Evolutionary conservation across 75 land plant genomes (phyloP), one percentile per base, ranked within the genome.

Genomic region (Sequoia sempervirens): DNA sequence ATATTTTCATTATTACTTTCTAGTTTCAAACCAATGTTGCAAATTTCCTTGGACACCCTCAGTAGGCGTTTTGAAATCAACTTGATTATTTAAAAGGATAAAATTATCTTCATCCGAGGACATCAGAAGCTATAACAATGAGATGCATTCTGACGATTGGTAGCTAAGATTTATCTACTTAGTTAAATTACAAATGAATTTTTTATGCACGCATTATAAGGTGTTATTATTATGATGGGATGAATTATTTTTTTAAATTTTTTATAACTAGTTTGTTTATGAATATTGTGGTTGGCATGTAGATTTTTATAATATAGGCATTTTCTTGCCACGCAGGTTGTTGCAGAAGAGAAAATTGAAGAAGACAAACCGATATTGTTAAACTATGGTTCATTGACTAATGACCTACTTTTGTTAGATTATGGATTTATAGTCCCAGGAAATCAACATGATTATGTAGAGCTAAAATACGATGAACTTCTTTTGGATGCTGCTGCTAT

Each of bases 351-450:
- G n/a, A 79, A 87, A 20, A 89, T 97, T 38, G 84, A 91, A 81
- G 88, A 83, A 86, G 88, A 89, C 56, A 83, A 80, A 69, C 73
- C 90, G 69, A 43, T 97, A 28, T 47, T 78, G 14, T 89, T 97
- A 17, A 91, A 94, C 81, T 97, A 97, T 87, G 98, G 99, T 1
- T 86, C 87, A 73, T 74, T 95, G 43, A 91, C 86, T 84, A 97
- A 97, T 85, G 99, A 97, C 85, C 68, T 93, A 56, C 89, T 97
- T 54, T 89, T 97, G 41, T 86, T 95, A 20, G 99, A 97, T 83
- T 97, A 96, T 90, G 99, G 99, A 73, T 97, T 97, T 85, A 90
- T 97, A 20, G 81, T 94, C 46, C 89, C 96, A 23, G 85, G 92
- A 83, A 97, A 97, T 81, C 93, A 93, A 30, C 89, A 96, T 86